Percentiles rank a stretch among this genome's conserved stretches.
These are phyloP conservation scores for Saccharomyces uvarum DNA, from an alignment of 1,139 yeast genomes.

Conservation along the genomic window DNA sequence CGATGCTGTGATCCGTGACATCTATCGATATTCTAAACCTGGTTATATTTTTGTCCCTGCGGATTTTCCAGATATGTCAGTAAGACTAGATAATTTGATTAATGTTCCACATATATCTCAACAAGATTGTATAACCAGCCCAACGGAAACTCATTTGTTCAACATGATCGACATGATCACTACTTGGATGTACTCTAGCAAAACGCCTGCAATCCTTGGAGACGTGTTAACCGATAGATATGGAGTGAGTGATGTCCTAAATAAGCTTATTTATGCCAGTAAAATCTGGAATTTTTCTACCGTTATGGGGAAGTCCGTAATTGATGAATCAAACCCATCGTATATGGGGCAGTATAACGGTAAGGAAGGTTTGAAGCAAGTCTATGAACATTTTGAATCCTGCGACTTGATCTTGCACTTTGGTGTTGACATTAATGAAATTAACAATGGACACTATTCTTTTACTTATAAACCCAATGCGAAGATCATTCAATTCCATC, in stretches of 20 bases:
- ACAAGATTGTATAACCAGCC: constrained; percentile 20
- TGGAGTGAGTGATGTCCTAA: constrained; percentile 38
- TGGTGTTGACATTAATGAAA: constrained; percentile 49
- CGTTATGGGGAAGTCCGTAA: constrained; percentile 35
- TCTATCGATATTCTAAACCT: constrained; percentile 57
- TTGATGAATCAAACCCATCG: constrained; percentile 49
- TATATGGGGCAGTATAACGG: constrained; percentile 55
- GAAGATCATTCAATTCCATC: constrained; percentile 31
- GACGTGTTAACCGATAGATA: constrained; percentile 57
- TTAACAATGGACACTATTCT: constrained; percentile 45
- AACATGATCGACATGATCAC: constrained; percentile 43
- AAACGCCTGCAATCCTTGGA: constrained; percentile 54
- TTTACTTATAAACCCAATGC: constrained; percentile 26
- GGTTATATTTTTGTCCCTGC: constrained; percentile 73
- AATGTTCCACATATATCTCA: constrained; percentile 25
- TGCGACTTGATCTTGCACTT: constrained; percentile 45
- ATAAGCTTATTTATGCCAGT: constrained; percentile 41
- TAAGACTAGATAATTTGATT: constrained; percentile 34
- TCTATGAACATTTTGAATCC: constrained; percentile 15
- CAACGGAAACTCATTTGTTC: constrained; percentile 1
- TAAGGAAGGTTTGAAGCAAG: constrained; percentile 14
- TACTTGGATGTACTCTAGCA: constrained; percentile 42
- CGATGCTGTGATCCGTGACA: constrained; percentile 54
- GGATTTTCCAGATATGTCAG: constrained; percentile 50
- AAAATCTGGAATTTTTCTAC: constrained; percentile 28